Evolutionary conservation across 345 rosid genomes (phyloP).

Genomic region (Zanthoxylum bungeanum): DNA sequence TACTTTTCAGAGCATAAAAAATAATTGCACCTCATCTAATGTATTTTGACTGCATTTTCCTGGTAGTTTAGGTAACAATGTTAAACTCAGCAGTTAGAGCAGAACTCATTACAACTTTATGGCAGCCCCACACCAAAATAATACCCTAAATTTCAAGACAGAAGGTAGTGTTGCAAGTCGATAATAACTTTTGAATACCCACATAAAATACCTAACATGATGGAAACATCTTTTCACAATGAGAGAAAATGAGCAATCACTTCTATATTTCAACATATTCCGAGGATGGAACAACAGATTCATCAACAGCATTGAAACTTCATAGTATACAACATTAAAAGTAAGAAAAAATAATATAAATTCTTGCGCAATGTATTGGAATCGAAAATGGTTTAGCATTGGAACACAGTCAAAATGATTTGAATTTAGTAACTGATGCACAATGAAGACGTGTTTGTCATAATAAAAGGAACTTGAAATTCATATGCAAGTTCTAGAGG

Average conservation of each 20-base stretch:
- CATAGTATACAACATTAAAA: background rate
- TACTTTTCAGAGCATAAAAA: too few relatives aligned
- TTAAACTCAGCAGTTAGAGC: too few relatives aligned
- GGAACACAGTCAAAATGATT: background rate
- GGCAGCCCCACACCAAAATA: too few relatives aligned
- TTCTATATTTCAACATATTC: background rate
- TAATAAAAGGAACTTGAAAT: conserved; percentile 1
- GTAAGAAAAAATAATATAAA: background rate
- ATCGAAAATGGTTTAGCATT: background rate
- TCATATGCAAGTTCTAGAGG: background rate
- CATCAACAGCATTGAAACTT: background rate
- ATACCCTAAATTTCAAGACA: too few relatives aligned
- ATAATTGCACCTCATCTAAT: too few relatives aligned
- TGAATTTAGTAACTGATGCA: background rate
- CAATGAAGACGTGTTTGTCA: background rate
- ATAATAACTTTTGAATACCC: too few relatives aligned
- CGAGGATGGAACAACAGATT: background rate
- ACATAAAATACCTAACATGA: too few relatives aligned
- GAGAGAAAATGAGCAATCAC: background rate
- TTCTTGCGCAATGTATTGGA: background rate
- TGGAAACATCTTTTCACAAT: too few relatives aligned
- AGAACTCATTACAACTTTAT: too few relatives aligned
- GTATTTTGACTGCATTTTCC: too few relatives aligned
- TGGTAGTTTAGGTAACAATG: too few relatives aligned
- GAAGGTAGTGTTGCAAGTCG: too few relatives aligned